Base-by-base conservation (phyloP, 306 rosid species). In the Rosa chinensis region DNA sequence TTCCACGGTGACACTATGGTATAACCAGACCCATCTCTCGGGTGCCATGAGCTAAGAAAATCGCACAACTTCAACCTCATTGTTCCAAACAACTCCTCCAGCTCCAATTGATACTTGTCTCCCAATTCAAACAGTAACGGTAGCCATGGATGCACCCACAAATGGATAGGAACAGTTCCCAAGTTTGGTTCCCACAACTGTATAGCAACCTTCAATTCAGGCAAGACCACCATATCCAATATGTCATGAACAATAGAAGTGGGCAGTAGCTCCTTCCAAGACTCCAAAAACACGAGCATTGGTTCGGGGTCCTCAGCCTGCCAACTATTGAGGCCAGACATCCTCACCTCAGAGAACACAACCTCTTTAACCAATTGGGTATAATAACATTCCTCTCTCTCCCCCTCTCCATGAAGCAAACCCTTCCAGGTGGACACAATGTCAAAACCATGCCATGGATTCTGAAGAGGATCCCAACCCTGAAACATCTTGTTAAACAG, bases 101-200 rank as follows among this genome's bases (percentile, higher is more conserved):
- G 72, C 81, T 88, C 70, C 21, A 64, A 64, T 16, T 14, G 44
- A 39, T 64, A 64, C 44, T 16, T 89, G 83, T 87, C 82, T 59
- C 96, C 97, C 76, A 94, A 79, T 83, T 64, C 44, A 16, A 35
- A 64, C 44, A 64, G 20, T 16, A 86, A 72, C 6, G 89, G 97
- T 20, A 94, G 84, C 98, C 96, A 94, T 49, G 97, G 97, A 85
- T 94, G 97, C 76, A 94, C 89, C 96, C 98, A 94, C 13, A 87
- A 86, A 80, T 92, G 98, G 77, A 90, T 89, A 56, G 93, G 92
- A 88, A 92, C 88, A 73, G 18, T 5, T 28, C 89, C 93, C 43
- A 79, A 91, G 62, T 88, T 93, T 13, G 97, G 98, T 56, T 94
- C 94, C 97, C 98, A 94, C 32, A 88, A 79, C 73, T 88, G 89